Conservation (phyloP, 108 stramenopile species). For the Aurantiochytrium sp. region DNA sequence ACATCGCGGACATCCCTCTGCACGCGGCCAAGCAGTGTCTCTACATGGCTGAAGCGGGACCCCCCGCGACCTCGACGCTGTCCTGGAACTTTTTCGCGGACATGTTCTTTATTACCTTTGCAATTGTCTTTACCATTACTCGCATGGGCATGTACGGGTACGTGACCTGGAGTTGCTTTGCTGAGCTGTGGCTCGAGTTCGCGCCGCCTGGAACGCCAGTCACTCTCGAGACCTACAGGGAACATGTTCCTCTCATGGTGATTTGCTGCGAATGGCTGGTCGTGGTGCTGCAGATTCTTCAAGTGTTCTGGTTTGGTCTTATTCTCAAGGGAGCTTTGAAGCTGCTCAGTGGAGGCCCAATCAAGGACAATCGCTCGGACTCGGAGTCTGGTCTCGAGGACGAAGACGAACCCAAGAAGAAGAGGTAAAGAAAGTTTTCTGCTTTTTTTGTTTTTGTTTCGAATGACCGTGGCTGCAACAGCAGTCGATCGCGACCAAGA, state of each 20-base stretch:
- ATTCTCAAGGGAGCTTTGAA: conserved; percentile 35
- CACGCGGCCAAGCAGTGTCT: conserved; percentile 43
- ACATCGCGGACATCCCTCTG: conserved; percentile 47
- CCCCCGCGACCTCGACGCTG: neutral
- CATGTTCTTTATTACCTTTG: conserved; percentile 45
- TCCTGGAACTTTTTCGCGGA: conserved; percentile 21
- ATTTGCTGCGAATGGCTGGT: conserved; percentile 11
- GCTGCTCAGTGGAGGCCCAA: conserved; percentile 26
- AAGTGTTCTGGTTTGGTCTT: conserved; percentile 44
- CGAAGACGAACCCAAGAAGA: conserved; percentile 24
- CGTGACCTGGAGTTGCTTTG: conserved; percentile 28
- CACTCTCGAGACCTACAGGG: neutral
- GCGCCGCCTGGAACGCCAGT: neutral
- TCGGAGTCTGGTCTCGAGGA: conserved; percentile 20
- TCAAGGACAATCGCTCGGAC: conserved; percentile 29
- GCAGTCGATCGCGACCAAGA: conserved; percentile 33
- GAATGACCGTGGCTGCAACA: conserved; percentile 65
- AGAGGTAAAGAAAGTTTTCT: neutral
- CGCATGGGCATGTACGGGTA: conserved; percentile 42
- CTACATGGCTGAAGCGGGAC: conserved; percentile 29
- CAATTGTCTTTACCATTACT: conserved; percentile 38
- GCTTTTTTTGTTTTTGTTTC: neutral
- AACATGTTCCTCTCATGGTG: neutral
- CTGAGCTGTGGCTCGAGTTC: neutral
- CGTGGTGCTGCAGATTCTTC: conserved; percentile 29